These are phyloP conservation scores for Cladophialophora bantiana DNA, from an alignment of 2,329 filamentous ascomycete species.

Conservation along the genomic window DNA sequence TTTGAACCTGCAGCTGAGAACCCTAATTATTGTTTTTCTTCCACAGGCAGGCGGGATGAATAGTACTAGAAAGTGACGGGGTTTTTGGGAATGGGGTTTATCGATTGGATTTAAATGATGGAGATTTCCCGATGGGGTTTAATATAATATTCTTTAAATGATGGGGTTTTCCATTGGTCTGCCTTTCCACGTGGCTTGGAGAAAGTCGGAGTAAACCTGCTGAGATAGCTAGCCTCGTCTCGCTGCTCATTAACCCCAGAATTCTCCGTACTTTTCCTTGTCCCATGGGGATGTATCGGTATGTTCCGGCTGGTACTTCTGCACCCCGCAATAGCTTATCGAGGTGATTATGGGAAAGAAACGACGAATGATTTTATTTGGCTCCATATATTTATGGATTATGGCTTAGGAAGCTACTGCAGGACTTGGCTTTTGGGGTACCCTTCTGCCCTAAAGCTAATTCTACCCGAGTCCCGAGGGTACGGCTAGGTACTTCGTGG, in stretches of 20 bases:
- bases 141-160: neutral
- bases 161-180: neutral
- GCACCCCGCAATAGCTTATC: neutral
- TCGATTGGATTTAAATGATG: neutral
- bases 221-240: neutral
- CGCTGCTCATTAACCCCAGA: neutral
- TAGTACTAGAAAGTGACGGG: too few species aligned
- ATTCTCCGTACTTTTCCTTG: neutral
- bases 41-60: too few species aligned
- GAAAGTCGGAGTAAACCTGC: neutral
- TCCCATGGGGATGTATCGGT: slow-evolving; percentile 2
- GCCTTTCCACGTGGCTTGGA: slow-evolving; percentile 32
- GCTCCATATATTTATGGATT: neutral
- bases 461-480: slow-evolving; percentile 4
- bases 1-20: too few species aligned
- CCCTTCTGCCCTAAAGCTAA: neutral
- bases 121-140: neutral
- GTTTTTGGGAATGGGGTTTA: neutral
- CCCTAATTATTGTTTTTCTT: too few species aligned
- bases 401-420: neutral
- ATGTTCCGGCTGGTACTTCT: neutral
- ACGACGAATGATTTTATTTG: neutral
- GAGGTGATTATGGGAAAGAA: neutral
- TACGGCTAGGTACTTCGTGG: neutral
- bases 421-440: slow-evolving; percentile 1